Percentiles rank a stretch among this genome's conserved stretches.
Evolutionary conservation across 169 alveolate species (phyloP).

Genomic region (Eimeria maxima): DNA sequence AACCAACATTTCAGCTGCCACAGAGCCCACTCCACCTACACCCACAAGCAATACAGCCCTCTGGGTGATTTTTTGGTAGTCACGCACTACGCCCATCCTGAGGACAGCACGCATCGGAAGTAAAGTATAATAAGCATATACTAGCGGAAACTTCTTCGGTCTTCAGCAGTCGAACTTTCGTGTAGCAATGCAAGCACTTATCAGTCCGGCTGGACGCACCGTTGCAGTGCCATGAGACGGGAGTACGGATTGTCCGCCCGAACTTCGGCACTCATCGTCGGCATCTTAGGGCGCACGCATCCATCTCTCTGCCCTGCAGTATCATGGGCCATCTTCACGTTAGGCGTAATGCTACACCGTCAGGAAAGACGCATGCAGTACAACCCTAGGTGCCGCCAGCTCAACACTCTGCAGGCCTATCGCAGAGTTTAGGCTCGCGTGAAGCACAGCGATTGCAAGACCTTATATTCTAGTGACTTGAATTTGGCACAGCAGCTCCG

Average conservation of each 20-base stretch:
- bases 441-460: background rate
- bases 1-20: slow-evolving; percentile 97
- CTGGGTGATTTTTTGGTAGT: slow-evolving; percentile 92
- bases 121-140: background rate
- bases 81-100: slow-evolving; percentile 97
- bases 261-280: slow-evolving; percentile 74
- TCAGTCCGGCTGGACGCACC: slow-evolving; percentile 28
- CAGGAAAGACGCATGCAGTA: background rate
- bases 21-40: slow-evolving; percentile 98
- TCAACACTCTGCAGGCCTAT: background rate
- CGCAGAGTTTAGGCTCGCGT: background rate
- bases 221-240: slow-evolving; percentile 77
- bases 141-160: background rate
- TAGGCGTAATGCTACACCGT: background rate
- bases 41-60: slow-evolving; percentile 95
- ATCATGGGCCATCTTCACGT: slow-evolving; percentile 1
- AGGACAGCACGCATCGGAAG: background rate
- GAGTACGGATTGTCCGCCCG: slow-evolving; percentile 80
- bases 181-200: background rate
- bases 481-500: background rate
- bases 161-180: background rate
- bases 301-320: slow-evolving; percentile 3
- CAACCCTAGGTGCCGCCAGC: background rate
- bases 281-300: slow-evolving; percentile 45
- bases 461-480: background rate